Conservation (phyloP, 2,329 filamentous ascomycete genomes). For the Clonostachys byssicola region DNA sequence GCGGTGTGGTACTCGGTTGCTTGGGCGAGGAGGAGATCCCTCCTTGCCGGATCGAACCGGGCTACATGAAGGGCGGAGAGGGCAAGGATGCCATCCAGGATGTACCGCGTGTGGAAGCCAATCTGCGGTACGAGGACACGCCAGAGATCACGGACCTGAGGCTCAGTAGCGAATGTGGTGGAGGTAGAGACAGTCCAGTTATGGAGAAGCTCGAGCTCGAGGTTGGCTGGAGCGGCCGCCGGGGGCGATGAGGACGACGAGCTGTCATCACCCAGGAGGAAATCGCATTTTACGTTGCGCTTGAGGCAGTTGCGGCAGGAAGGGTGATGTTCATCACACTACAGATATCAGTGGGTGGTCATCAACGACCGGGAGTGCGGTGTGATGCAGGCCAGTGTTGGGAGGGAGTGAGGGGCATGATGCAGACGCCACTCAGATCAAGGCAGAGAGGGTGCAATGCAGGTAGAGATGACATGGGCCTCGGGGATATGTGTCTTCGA, state of each 20-base stretch:
- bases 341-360: background rate
- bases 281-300: conserved; percentile 17
- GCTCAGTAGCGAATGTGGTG: conserved; percentile 23
- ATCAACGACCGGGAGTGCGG: too few species aligned
- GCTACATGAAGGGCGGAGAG: conserved; percentile 30
- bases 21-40: background rate
- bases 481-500: too few species aligned
- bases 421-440: too few species aligned
- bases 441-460: too few species aligned
- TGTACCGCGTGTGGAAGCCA: conserved; percentile 26
- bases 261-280: conserved; percentile 1
- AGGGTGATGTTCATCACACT: conserved; percentile 18
- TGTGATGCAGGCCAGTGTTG: too few species aligned
- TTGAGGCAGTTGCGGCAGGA: conserved; percentile 17
- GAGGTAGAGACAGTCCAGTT: conserved; percentile 30
- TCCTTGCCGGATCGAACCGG: conserved; percentile 1
- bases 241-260: conserved; percentile 1
- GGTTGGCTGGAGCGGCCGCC: background rate
- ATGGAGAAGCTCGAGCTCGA: conserved; percentile 33
- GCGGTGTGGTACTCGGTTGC: conserved; percentile 5
- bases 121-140: conserved; percentile 27
- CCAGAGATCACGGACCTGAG: conserved; percentile 24
- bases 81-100: conserved; percentile 29
- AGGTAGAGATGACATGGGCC: too few species aligned
- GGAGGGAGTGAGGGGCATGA: too few species aligned